phyloP scores from a whole-genome alignment of 1,139 yeast genomes.

The Pichia kudriavzevii region DNA sequence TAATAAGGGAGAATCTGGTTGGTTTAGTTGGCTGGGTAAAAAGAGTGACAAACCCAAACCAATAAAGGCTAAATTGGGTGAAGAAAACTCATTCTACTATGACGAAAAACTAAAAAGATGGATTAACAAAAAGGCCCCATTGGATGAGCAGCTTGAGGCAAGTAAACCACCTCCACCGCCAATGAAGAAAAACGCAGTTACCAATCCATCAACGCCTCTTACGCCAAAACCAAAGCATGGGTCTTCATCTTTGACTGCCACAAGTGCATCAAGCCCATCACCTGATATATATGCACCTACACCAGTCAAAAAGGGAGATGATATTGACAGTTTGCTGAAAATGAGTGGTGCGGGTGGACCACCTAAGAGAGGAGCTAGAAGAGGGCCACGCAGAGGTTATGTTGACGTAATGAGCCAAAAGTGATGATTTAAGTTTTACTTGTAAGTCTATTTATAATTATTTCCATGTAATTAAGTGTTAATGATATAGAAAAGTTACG shows the following conservation, averaged over 20 bases:
- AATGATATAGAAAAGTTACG: background rate
- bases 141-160: slow-evolving; percentile 48
- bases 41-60: slow-evolving; percentile 55
- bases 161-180: slow-evolving; percentile 21
- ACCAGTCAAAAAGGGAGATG: slow-evolving; percentile 25
- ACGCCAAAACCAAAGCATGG: background rate
- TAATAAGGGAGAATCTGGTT: slow-evolving; percentile 19
- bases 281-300: slow-evolving; percentile 4
- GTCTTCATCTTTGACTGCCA: background rate
- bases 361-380: slow-evolving; percentile 45
- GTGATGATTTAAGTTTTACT: background rate
- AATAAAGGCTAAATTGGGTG: slow-evolving; percentile 85
- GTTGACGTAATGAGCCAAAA: slow-evolving; percentile 56
- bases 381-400: slow-evolving; percentile 68
- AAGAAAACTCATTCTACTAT: slow-evolving; percentile 62
- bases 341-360: slow-evolving; percentile 35
- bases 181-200: slow-evolving; percentile 14
- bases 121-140: slow-evolving; percentile 69
- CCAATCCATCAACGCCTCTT: background rate
- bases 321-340: slow-evolving; percentile 61
- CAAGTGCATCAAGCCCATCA: slow-evolving; percentile 18
- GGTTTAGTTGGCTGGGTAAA: slow-evolving; percentile 45
- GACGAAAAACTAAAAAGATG: slow-evolving; percentile 84
- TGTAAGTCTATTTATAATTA: background rate
- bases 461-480: background rate